Evolutionary conservation across 108 stramenopile genomes (phyloP).

Genomic region (Skeletonema costatum): DNA sequence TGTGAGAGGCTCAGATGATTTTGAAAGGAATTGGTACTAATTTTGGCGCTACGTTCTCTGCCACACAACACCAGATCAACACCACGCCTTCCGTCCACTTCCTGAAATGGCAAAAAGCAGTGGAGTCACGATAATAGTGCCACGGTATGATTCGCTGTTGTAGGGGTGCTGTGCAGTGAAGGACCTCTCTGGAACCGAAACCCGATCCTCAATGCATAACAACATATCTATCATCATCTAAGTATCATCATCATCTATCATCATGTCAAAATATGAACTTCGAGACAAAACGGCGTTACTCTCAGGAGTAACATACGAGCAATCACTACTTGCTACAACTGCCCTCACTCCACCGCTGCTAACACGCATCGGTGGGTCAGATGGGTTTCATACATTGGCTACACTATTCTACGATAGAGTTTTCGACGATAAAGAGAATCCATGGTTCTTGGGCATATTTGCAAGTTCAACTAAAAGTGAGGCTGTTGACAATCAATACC

Average conservation of each 20-base stretch:
- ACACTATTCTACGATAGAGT: conserved; percentile 73
- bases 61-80: too few relatives aligned
- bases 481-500: conserved; percentile 84
- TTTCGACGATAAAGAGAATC: conserved; percentile 54
- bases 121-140: too few relatives aligned
- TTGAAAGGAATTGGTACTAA: too few relatives aligned
- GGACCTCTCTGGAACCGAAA: too few relatives aligned
- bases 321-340: conserved; percentile 22
- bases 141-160: too few relatives aligned
- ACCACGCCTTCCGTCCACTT: not conserved
- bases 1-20: too few relatives aligned
- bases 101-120: not conserved
- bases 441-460: conserved; percentile 83
- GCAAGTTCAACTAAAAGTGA: conserved; percentile 70
- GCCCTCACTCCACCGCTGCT: conserved; percentile 54
- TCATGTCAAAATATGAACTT: conserved; percentile 46
- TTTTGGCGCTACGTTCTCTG: not conserved
- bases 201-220: too few relatives aligned
- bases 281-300: conserved; percentile 11
- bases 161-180: too few relatives aligned
- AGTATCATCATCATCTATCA: too few relatives aligned
- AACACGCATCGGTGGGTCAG: conserved; percentile 57
- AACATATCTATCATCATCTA: too few relatives aligned
- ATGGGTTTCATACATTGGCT: conserved; percentile 58
- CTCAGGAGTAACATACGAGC: conserved; percentile 33